A percentile compares a stretch with the other conserved stretches of the same genome.
Conservation (phyloP, 139 green algal species). For the Edaphochlamys debaryana region DNA sequence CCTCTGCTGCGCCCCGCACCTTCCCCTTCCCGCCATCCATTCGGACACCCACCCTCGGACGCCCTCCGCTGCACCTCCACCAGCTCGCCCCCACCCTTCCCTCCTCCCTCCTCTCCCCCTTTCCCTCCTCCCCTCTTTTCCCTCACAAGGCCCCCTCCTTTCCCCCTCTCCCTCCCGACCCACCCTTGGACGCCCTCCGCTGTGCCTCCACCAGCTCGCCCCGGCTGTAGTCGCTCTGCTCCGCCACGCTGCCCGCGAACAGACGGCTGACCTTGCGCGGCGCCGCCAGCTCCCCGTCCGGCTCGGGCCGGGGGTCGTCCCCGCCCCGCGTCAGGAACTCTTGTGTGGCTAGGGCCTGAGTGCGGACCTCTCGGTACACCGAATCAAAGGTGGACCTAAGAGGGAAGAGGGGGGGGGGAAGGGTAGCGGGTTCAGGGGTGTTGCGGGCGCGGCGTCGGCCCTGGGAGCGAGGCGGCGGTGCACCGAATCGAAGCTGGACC, state of each 20-base stretch:
- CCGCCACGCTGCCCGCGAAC: background rate
- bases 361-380: background rate
- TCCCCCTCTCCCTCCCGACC: background rate
- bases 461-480: background rate
- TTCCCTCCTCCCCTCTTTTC: background rate
- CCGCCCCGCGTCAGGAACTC: background rate
- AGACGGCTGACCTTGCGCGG: background rate
- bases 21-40: too few species aligned
- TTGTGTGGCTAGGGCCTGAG: background rate
- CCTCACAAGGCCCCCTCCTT: too few species aligned
- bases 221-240: background rate
- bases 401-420: background rate
- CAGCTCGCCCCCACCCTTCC: background rate
- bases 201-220: background rate
- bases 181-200: too few species aligned
- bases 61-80: too few species aligned
- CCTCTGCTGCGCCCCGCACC: too few species aligned
- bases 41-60: too few species aligned
- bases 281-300: background rate
- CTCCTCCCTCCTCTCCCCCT: too few species aligned
- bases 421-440: background rate
- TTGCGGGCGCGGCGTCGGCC: background rate
- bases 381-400: slow-evolving; percentile 13
- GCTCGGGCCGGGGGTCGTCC: background rate
- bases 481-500: too few species aligned